Evolutionary conservation across 768 basidiomycete species (phyloP).

Genomic region (Trametes elegans): DNA sequence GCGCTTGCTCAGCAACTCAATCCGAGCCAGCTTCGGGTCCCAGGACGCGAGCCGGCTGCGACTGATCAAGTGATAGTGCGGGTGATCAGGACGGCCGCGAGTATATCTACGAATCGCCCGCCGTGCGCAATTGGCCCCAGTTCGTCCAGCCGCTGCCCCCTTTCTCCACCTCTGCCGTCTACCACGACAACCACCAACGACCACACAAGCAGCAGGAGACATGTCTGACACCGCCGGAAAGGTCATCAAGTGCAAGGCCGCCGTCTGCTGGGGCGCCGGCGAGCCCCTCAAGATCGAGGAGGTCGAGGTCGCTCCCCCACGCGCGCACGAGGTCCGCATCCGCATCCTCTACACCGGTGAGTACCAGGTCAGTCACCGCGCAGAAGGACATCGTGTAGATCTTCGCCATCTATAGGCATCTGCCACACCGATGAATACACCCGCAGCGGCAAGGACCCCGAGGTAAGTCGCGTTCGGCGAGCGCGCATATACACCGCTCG

Average conservation of each 20-base stretch:
- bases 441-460: conserved; percentile 92
- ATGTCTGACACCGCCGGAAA: conserved; percentile 81
- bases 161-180: conserved; percentile 23
- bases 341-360: conserved; percentile 87
- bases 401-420: conserved; percentile 51
- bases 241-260: conserved; percentile 83
- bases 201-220: too few relatives aligned
- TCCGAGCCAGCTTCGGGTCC: conserved; percentile 11
- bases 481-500: conserved; percentile 11
- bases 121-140: background rate
- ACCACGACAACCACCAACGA: conserved; percentile 10
- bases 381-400: background rate
- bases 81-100: conserved; percentile 17
- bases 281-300: conserved; percentile 85
- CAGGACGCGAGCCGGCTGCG: conserved; percentile 5
- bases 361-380: conserved; percentile 18
- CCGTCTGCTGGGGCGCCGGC: conserved; percentile 94
- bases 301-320: conserved; percentile 91
- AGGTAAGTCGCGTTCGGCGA: conserved; percentile 63
- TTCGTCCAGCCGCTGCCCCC: conserved; percentile 11
- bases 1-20: conserved; percentile 16
- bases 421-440: conserved; percentile 99
- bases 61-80: conserved; percentile 25
- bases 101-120: conserved; percentile 20
- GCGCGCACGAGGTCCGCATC: conserved; percentile 89